Conservation (phyloP, 139 green algal genomes). For the Micromonas commoda region DNA sequence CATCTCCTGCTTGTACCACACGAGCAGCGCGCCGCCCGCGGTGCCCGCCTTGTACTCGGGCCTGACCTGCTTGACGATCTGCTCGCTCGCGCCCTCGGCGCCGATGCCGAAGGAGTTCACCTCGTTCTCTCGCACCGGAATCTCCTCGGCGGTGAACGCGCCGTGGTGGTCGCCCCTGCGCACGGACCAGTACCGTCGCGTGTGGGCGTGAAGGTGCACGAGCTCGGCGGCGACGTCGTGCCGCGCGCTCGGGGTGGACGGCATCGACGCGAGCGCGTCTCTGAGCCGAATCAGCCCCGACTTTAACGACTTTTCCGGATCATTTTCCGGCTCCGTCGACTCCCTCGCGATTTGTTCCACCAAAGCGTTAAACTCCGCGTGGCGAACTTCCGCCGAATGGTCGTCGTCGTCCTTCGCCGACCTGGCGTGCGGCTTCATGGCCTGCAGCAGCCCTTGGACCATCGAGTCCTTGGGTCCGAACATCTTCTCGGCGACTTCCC, state of each 20-base stretch:
- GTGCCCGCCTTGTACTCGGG: constrained; percentile 71
- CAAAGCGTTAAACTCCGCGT: neutral
- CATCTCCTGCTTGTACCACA: constrained; percentile 69
- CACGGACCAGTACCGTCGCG: constrained; percentile 24
- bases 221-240: constrained; percentile 42
- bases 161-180: neutral
- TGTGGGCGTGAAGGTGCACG: constrained; percentile 42
- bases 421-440: constrained; percentile 5
- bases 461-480: neutral
- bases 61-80: constrained; percentile 28
- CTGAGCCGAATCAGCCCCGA: constrained; percentile 32
- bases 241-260: constrained; percentile 4
- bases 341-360: neutral
- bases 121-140: constrained; percentile 12
- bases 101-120: constrained; percentile 13
- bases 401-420: neutral
- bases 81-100: neutral
- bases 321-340: neutral
- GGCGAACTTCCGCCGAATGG: neutral
- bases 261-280: constrained; percentile 29
- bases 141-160: neutral
- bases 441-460: neutral
- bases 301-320: neutral
- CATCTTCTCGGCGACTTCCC: neutral
- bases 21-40: constrained; percentile 69